Base-by-base conservation (phyloP, 2,329 filamentous ascomycete genomes). In the Diaporthe vaccinii region DNA sequence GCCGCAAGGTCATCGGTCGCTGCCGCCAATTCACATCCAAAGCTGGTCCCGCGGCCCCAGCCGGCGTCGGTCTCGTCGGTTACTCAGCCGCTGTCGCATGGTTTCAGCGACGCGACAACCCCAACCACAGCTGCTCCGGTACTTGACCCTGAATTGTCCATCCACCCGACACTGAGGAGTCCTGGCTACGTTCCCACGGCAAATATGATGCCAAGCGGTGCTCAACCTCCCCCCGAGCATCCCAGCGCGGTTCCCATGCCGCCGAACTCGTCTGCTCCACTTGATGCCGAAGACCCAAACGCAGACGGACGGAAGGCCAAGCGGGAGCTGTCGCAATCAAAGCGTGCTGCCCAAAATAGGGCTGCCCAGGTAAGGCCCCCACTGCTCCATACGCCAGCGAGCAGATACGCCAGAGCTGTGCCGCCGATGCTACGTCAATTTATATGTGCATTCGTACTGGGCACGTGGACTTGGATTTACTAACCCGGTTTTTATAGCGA, bases 281-380 rank as follows among this genome's bases (percentile, higher is more conserved):
- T 76, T 4, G 76, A 80, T 8, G 77, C 80, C 14, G 82, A 82
- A 46, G 80, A 80, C 61, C 73, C 79, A 5, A 76, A 77, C 25
- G 78, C 86, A 78, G 85, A 94, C 77, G 90, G 92, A 77, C 89
- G 93, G 70, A 96, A 97, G 85, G 93, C 93, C 17, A 98, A 98
- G 85, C 91, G 97, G 72, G 96, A 98, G 85, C 87, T 99, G 76
- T 98, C 96, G 36, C 97, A 96, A 59, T 98, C 95, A 51, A 99
- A 98, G 87, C 93, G 97, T 79, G 97, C 97, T 39, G 97, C 97
- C 14, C 97, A 99, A 83, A 99, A 99, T 82, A 90, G 97, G 83
- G 97, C 96, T 80, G 97, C 97, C 72, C 97, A 99, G 92, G 97
- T 98, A 90, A 82, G 92, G 83, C 74, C 78, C 69, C 71, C 31